Conservation (phyloP, 176 grass and related monocot genomes). For the Musa acuminata region DNA sequence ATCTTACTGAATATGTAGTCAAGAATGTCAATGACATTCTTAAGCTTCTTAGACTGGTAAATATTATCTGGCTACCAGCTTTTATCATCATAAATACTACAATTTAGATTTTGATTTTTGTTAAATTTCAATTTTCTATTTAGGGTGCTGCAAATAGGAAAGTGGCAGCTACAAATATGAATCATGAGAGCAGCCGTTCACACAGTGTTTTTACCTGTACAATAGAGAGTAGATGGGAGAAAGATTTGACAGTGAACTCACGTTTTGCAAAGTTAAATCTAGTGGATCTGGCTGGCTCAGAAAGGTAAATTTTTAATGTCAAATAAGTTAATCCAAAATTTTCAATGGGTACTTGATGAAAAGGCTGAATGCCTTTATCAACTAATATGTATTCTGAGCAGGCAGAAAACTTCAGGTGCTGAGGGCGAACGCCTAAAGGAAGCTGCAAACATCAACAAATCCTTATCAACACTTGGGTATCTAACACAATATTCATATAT, state of each 20-base stretch:
- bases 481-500: slow-evolving; percentile 5
- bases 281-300: slow-evolving; percentile 91
- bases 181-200: slow-evolving; percentile 81
- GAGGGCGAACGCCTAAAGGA: slow-evolving; percentile 96
- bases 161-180: slow-evolving; percentile 95
- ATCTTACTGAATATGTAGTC: slow-evolving; percentile 62
- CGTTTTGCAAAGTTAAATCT: slow-evolving; percentile 84
- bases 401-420: slow-evolving; percentile 92
- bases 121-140: neutral
- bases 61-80: neutral
- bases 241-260: slow-evolving; percentile 64
- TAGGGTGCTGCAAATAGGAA: slow-evolving; percentile 80
- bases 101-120: neutral
- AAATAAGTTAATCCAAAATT: slow-evolving; percentile 14
- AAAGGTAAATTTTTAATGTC: slow-evolving; percentile 51
- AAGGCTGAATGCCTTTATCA: neutral
- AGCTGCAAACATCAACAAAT: slow-evolving; percentile 95
- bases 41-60: slow-evolving; percentile 70
- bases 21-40: slow-evolving; percentile 73
- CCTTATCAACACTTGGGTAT: slow-evolving; percentile 92
- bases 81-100: slow-evolving; percentile 5
- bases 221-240: slow-evolving; percentile 86
- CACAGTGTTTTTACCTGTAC: slow-evolving; percentile 91
- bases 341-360: slow-evolving; percentile 21
- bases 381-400: slow-evolving; percentile 10